These are phyloP conservation scores for Blastosporella zonata DNA, from an alignment of 1,284 basidiomycete genomes.

Conservation along the genomic window DNA sequence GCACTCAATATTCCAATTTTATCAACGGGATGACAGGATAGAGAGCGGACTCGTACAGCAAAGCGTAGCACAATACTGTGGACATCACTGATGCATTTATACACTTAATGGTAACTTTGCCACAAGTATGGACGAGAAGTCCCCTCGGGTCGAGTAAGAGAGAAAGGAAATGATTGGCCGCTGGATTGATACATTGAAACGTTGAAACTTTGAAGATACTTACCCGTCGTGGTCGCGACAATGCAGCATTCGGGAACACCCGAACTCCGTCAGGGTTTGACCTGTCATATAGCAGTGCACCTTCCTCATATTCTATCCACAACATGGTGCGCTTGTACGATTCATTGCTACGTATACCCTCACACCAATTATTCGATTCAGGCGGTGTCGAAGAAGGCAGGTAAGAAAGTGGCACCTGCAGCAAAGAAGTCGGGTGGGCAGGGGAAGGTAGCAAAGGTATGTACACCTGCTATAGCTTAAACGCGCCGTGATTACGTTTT, in stretches of 20 bases:
- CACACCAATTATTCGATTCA: conserved; percentile 28
- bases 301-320: not conserved
- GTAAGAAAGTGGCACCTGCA: conserved; percentile 73
- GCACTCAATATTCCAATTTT: too few species aligned
- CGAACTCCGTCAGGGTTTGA: conserved; percentile 8
- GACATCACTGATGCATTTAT: too few species aligned
- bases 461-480: conserved; percentile 8
- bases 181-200: too few species aligned
- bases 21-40: too few species aligned
- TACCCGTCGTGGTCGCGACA: not conserved
- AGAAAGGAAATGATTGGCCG: too few species aligned
- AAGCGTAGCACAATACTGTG: too few species aligned
- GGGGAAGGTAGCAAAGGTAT: conserved; percentile 74
- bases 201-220: too few species aligned
- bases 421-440: conserved; percentile 61
- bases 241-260: conserved; percentile 9
- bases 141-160: too few species aligned
- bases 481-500: not conserved
- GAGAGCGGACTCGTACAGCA: too few species aligned
- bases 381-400: conserved; percentile 91
- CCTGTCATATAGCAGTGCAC: not conserved
- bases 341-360: not conserved
- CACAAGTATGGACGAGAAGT: too few species aligned
- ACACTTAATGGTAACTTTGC: too few species aligned
- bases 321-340: conserved; percentile 17